Base-by-base conservation (phyloP, 2,329 filamentous ascomycete species). In the Sarocladiaceae sp. region DNA sequence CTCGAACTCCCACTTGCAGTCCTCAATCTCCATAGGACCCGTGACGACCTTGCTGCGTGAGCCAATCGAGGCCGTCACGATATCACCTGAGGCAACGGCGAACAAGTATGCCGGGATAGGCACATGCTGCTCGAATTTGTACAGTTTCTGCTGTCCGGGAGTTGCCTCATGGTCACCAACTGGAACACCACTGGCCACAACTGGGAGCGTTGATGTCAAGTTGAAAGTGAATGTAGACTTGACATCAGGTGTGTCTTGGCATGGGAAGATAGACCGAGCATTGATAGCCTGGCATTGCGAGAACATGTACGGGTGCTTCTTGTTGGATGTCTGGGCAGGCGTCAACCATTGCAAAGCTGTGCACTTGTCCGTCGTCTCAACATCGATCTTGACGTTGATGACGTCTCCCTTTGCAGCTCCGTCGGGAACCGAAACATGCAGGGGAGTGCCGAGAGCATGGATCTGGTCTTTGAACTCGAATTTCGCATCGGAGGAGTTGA, bases 211-310 rank as follows among this genome's bases (percentile, higher is more conserved):
- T 22, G 91, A 97, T 23, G 84, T 85, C 64, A 99, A 87, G 63
- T 86, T 88, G 75, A 97, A 97, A 56, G 86, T 84, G 70, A 92
- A 91, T 1, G 91, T 95, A n/a, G 89, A 91, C 75, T 99, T 99
- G 62, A 97, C 88, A 66, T 97, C 93, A 3, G 94, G 94, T 1
- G 94, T 97, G 66, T 99, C 94, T 73, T 97, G 93, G 71, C 93
- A 97, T 6, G 94, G 94, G 69, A 97, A 96, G 55, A 97, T 82
- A 46, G 91, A 96, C 55, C 94, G 85, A 39, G 90, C 90, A 64
- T 97, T 92, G 63, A 97, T 97, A 51, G 93, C 92, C 75, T 99
- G 93, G 69, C 92, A 96, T 74, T 97, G 94, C 40, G 90, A 95
- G 75, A 97, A 97, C 85, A 97, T 93, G 71, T 97, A 97, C 1